These are phyloP conservation scores for Globisporangium viniferum DNA, from an alignment of 352 stramenopile species.

Conservation along the genomic window DNA sequence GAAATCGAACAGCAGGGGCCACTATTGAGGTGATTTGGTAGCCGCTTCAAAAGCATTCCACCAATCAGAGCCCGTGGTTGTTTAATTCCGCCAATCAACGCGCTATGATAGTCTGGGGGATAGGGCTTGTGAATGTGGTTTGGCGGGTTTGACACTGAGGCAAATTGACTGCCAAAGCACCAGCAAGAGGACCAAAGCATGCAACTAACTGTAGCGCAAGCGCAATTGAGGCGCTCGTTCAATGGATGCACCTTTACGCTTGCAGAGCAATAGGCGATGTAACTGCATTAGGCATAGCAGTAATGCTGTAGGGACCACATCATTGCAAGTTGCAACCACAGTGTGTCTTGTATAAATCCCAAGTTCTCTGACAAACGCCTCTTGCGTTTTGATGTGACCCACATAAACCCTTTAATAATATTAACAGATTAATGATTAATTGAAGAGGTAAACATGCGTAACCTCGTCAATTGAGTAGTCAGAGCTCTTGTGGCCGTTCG, in stretches of 20 bases:
- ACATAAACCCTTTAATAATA: too few species aligned
- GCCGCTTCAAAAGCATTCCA: conserved; percentile 17
- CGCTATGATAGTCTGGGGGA: not conserved
- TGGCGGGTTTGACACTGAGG: too few species aligned
- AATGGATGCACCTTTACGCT: not conserved
- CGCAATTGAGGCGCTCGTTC: not conserved
- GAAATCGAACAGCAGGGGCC: conserved; percentile 1
- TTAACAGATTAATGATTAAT: too few species aligned
- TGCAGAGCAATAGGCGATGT: not conserved
- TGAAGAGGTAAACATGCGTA: too few species aligned
- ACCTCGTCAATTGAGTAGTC: too few species aligned
- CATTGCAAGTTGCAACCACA: not conserved
- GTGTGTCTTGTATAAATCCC: not conserved
- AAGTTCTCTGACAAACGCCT: too few species aligned
- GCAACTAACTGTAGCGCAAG: not conserved
- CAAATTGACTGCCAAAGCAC: not conserved
- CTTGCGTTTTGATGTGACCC: too few species aligned
- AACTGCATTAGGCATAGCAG: not conserved
- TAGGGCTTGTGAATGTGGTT: too few species aligned
- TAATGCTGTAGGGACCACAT: not conserved
- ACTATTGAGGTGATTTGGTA: conserved; percentile 1
- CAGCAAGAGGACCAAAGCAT: not conserved
- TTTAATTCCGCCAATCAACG: conserved; percentile 25
- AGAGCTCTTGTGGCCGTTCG: conserved; percentile 3
- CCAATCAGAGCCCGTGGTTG: conserved; percentile 28